phyloP scores from a whole-genome alignment of 2,329 filamentous ascomycete species.

The Paecilomyces niveus region DNA sequence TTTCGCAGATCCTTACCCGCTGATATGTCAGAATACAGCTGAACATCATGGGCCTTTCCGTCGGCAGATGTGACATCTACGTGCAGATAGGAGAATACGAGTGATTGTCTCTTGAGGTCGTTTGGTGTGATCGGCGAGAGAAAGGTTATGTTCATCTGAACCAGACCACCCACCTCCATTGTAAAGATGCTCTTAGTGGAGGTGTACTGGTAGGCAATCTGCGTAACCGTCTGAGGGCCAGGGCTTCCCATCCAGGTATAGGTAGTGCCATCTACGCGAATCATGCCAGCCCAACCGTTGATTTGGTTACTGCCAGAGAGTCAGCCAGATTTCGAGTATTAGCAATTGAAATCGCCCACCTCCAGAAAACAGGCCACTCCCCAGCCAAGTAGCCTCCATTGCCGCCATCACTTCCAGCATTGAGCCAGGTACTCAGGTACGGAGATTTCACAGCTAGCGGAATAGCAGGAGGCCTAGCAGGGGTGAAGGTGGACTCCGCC shows the following conservation, averaged over 20 bases:
- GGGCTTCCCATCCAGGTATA: slow-evolving; percentile 64
- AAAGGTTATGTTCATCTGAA: slow-evolving; percentile 63
- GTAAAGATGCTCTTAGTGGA: slow-evolving; percentile 65
- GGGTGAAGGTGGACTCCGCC: slow-evolving; percentile 51
- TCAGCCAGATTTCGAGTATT: slow-evolving; percentile 1
- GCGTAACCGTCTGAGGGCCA: slow-evolving; percentile 42
- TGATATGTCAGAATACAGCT: slow-evolving; percentile 67
- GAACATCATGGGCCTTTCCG: slow-evolving; percentile 55
- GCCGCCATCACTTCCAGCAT: slow-evolving; percentile 53
- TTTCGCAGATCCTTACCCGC: slow-evolving; percentile 45
- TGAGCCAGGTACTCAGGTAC: slow-evolving; percentile 65
- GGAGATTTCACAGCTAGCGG: slow-evolving; percentile 69
- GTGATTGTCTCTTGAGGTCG: slow-evolving; percentile 60
- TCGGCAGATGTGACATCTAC: slow-evolving; percentile 58
- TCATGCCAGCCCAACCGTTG: slow-evolving; percentile 61
- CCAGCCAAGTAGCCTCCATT: slow-evolving; percentile 63
- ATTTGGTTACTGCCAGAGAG: slow-evolving; percentile 41
- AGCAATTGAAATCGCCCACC: slow-evolving; percentile 41
- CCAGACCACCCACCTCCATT: slow-evolving; percentile 54
- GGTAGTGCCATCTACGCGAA: slow-evolving; percentile 57
- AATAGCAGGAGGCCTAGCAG: slow-evolving; percentile 59
- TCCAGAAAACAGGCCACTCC: slow-evolving; percentile 63
- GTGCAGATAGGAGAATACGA: slow-evolving; percentile 64
- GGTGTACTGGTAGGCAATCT: slow-evolving; percentile 61
- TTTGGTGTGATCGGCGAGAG: slow-evolving; percentile 62